Conservation (phyloP, 257 asterid species). For the Orobanche coerulescens region DNA sequence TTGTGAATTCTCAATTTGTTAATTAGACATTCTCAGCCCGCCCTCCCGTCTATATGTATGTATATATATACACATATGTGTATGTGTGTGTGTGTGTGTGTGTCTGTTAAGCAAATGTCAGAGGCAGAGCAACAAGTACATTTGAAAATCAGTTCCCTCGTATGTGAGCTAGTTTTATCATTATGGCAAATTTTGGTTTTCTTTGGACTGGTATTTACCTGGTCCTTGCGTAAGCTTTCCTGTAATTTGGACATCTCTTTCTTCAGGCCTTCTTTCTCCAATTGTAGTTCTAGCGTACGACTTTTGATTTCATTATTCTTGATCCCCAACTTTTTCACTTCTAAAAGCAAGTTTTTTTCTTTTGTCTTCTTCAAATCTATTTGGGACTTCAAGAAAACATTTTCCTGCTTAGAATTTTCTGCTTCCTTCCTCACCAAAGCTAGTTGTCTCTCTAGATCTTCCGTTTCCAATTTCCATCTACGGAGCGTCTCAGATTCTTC, state of each 20-base stretch:
- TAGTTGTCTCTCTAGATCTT: constrained; percentile 39
- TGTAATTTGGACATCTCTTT: constrained; percentile 47
- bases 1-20: not conserved
- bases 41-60: no score
- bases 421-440: constrained; percentile 49
- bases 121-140: constrained; percentile 11
- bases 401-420: constrained; percentile 40
- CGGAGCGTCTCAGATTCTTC: constrained; percentile 32
- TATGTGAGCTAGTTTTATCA: constrained; percentile 6
- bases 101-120: no score
- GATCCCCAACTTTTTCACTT: constrained; percentile 48
- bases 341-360: constrained; percentile 54
- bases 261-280: constrained; percentile 59
- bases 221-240: constrained; percentile 32
- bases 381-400: constrained; percentile 45
- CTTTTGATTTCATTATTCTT: constrained; percentile 45
- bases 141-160: constrained; percentile 11
- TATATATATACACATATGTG: no score
- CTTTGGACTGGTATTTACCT: constrained; percentile 35
- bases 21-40: not conserved
- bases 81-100: no score
- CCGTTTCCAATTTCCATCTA: constrained; percentile 44
- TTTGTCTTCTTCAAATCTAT: constrained; percentile 48
- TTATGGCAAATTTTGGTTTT: constrained; percentile 14
- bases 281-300: constrained; percentile 34